phyloP scores from a whole-genome alignment of 176 grass and related monocot species.

The Musa troglodytarum region DNA sequence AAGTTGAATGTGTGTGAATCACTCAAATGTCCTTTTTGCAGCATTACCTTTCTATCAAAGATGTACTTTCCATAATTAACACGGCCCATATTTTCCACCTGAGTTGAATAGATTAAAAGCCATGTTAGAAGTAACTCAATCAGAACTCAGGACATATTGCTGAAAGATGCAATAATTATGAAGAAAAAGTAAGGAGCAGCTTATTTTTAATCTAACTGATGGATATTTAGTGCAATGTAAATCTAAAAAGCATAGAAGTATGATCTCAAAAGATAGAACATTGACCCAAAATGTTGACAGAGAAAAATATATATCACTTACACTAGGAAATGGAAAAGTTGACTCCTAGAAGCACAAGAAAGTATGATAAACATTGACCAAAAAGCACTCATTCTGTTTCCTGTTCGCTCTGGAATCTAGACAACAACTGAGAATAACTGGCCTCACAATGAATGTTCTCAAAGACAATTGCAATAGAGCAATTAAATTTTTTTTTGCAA shows the following conservation, averaged over 20 bases:
- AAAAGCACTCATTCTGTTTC: too few relatives aligned
- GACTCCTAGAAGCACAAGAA: too few relatives aligned
- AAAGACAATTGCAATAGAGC: too few relatives aligned
- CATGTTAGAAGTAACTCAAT: neutral
- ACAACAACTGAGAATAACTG: too few relatives aligned
- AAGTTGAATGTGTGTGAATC: neutral
- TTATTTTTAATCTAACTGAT: neutral
- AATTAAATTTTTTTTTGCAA: too few relatives aligned
- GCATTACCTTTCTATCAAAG: slow-evolving; percentile 13
- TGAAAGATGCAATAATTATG: neutral
- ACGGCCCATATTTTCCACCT: slow-evolving; percentile 19
- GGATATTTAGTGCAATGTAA: neutral
- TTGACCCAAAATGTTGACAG: too few relatives aligned
- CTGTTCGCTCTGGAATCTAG: too few relatives aligned
- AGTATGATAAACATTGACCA: too few relatives aligned
- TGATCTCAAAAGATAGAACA: neutral
- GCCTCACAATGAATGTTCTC: too few relatives aligned
- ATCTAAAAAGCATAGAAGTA: neutral
- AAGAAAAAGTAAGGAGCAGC: neutral
- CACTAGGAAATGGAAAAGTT: too few relatives aligned
- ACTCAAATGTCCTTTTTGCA: neutral
- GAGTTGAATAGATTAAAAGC: neutral
- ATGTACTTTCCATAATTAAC: slow-evolving; percentile 22
- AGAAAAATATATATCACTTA: too few relatives aligned
- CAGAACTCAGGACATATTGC: neutral